Percentiles rank a stretch among this genome's conserved stretches.
phyloP scores from a whole-genome alignment of 305 asterid genomes.

The Solanum hybrid region DNA sequence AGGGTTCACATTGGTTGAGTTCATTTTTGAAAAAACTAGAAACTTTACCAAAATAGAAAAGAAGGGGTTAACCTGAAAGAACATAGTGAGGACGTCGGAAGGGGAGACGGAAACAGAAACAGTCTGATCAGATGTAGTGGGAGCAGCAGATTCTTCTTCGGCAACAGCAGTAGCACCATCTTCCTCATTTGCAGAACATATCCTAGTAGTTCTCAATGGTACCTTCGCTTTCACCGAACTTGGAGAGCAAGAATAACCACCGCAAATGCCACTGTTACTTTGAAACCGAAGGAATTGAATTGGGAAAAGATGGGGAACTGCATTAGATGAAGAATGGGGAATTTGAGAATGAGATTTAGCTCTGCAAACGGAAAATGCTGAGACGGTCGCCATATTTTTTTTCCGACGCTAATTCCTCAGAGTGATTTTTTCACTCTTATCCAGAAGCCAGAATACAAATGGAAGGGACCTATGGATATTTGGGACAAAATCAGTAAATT shows the following conservation, averaged over 20 bases:
- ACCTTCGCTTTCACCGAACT: neutral
- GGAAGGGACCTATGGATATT: neutral
- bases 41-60: neutral
- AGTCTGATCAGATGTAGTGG: conserved; percentile 30
- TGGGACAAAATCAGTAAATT: neutral
- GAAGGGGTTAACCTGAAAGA: conserved; percentile 42
- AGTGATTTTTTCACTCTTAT: neutral
- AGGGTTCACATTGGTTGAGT: neutral
- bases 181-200: conserved; percentile 31
- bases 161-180: conserved; percentile 19
- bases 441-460: neutral
- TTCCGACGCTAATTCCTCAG: neutral
- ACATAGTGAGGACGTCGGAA: conserved; percentile 76
- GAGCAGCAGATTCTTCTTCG: conserved; percentile 20
- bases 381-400: conserved; percentile 28
- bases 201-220: neutral
- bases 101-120: conserved; percentile 79
- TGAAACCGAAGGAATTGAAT: conserved; percentile 10
- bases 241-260: neutral
- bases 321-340: conserved; percentile 4
- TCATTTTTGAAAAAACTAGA: neutral
- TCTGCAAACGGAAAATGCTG: conserved; percentile 22
- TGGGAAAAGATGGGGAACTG: conserved; percentile 8
- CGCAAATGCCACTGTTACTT: neutral
- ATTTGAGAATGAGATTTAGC: conserved; percentile 6